Evolutionary conservation across 2,329 filamentous ascomycete species (phyloP).

Genomic region (Cytospora chrysosperma): DNA sequence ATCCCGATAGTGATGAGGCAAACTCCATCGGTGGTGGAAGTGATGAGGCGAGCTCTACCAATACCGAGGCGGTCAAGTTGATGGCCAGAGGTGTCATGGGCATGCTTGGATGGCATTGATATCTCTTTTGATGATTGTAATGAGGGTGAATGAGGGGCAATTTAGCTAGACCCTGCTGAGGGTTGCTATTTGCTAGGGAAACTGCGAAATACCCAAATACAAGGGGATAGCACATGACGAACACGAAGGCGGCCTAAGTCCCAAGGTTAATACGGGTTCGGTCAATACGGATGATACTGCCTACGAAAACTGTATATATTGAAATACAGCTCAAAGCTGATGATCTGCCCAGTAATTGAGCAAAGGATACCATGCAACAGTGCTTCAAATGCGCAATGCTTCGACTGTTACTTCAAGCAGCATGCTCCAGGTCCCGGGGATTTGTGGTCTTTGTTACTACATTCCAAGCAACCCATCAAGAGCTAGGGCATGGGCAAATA

Average conservation of each 20-base stretch:
- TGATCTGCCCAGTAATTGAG: neutral
- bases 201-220: neutral
- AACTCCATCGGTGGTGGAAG: slow-evolving; percentile 32
- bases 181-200: neutral
- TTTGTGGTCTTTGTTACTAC: neutral
- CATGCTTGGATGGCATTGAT: neutral
- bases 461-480: no score
- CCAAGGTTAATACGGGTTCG: no score
- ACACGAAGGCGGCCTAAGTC: neutral
- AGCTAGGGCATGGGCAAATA: no score
- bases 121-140: neutral
- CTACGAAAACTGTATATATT: neutral
- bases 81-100: neutral
- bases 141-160: neutral
- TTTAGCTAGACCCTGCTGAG: neutral
- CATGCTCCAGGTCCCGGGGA: neutral
- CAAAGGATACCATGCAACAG: neutral
- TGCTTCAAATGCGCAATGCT: neutral
- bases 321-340: neutral
- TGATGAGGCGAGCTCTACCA: neutral
- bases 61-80: neutral
- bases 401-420: neutral
- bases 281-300: neutral
- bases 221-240: neutral
- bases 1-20: slow-evolving; percentile 52